Evolutionary conservation across 768 basidiomycete species (phyloP), one percentile per base, ranked within the genome.

Genomic region (Lyophyllum atratum): DNA sequence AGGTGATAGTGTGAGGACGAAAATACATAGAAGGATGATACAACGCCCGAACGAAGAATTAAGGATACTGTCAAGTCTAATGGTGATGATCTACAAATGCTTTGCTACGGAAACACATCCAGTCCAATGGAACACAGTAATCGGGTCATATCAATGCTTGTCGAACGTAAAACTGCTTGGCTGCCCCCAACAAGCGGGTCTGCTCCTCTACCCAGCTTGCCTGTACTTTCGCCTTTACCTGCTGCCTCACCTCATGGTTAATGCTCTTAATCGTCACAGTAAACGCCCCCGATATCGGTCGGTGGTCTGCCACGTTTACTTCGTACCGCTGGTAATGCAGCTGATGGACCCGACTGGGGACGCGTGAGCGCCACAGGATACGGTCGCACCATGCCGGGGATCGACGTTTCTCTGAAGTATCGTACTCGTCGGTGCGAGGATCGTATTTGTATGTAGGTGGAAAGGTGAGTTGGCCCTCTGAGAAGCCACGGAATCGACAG

Each of bases 361-460:
- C 82, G 15, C 76, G 77, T 40, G 83, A 76, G 4, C 86, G 84
- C 85, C 88, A 96, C 40, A 98, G 74, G 21, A 99, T 84, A 5
- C 96, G 87, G 69, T 99, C 96, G 68, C 96, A 99, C 95, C 95
- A 99, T 2, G 96, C 95, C 3, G 96, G 96, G 8, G 86, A 79
- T 0, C 96, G 88, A 12, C 82, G 80, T 71, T 98, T 98, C 70
- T 93, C 92, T 0, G 90, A 93, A 2, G 88, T 79, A 68, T 99
- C 96, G 64, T 93, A 99, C 59, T 86, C 82, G 68, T 82, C 71
- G 22, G 92, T 85, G 6, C 82, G 75, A 1, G 84, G 85, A 69
- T 96, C 93, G 73, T 97, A 98, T 72, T 97, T 97, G 83, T 98
- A 98, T 34, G 95, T 97, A 17, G 95, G 95, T 2, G 80, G 72